Percentiles rank a stretch among this genome's conserved stretches.
Evolutionary conservation across 805 yeast species (phyloP).

Genomic region (Suhomyces canberraensis): DNA sequence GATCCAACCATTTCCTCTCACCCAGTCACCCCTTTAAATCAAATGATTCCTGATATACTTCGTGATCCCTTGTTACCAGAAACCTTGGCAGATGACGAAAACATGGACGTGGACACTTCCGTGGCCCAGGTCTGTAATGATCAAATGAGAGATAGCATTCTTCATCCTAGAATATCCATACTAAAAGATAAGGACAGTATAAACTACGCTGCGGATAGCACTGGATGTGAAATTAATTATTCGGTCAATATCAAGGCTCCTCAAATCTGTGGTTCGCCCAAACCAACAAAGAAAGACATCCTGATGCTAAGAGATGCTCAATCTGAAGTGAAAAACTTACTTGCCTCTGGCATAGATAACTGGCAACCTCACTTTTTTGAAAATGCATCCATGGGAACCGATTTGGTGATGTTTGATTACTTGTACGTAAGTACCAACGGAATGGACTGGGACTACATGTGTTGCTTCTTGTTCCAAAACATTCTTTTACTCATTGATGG

Average conservation of each 20-base stretch:
- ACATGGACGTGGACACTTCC: not conserved
- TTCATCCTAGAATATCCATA: conserved; percentile 10
- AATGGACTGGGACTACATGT: conserved; percentile 37
- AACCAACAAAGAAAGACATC: not conserved
- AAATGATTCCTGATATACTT: conserved; percentile 13
- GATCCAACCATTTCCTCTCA: conserved; percentile 1
- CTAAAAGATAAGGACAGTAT: conserved; percentile 5
- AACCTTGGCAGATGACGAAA: not conserved
- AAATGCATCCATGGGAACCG: conserved; percentile 14
- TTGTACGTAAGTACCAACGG: conserved; percentile 44
- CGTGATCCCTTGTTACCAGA: conserved; percentile 7
- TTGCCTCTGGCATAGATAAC: conserved; percentile 3
- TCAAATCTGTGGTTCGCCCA: conserved; percentile 5
- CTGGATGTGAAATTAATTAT: conserved; percentile 13
- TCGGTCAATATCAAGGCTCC: conserved; percentile 21
- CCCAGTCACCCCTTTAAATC: conserved; percentile 13
- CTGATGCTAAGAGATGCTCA: not conserved
- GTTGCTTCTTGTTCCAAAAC: conserved; percentile 32
- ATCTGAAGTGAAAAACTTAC: not conserved
- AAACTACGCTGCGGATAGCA: not conserved
- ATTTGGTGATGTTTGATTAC: conserved; percentile 38
- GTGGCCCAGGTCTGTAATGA: conserved; percentile 1
- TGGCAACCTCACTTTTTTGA: conserved; percentile 6
- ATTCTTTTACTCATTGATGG: conserved; percentile 25
- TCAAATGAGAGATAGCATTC: conserved; percentile 4